Evolutionary conservation across 441 rosid species (phyloP), one percentile per base, ranked within the genome.

Genomic region (Eruca vesicaria): DNA sequence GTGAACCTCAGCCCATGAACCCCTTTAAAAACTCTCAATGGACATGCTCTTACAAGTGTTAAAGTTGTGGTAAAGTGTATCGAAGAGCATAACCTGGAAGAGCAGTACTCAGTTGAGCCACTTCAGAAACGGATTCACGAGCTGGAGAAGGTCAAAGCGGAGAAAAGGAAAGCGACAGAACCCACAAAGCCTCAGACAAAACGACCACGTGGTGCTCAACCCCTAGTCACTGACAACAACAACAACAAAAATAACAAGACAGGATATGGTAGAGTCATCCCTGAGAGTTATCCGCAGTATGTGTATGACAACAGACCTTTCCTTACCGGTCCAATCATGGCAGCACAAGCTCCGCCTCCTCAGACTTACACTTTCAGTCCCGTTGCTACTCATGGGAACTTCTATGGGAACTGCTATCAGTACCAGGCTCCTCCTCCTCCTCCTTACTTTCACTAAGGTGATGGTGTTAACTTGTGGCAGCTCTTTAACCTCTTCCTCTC

Each of bases 131-230:
- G 86, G 66, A 87, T 96, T 71, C 69, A 82, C 66, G 89, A 85
- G 83, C 89, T 96, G 21, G 97, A 93, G 93, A 96, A 96, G 81
- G 94, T 91, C 64, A 96, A 93, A 84, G 93, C 97, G 4, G 99
- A 96, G 75, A 90, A 85, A 86, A 93, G 88, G 78, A 84, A 91
- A 77, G 93, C 80, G 20, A 90, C 88, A 4, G 98, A 91, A 82
- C 89, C 83, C 68, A 82, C 90, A 29, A 94, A 89, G 82, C 98
- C 99, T 69, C 97, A 88, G 69, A 84, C 97, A 35, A 96, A 96
- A 87, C 88, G 98, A 78, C 96, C 97, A 55, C 96, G 97, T 29
- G 90, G 93, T 72, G 87, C 78, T 67, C 90, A 81, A 18, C 90
- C 93, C 29, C 92, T 92, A n/a, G 85, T 84, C 36, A 69, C 81